Evolutionary conservation across 306 rosid species (phyloP).

Genomic region (Sicyos edulis): DNA sequence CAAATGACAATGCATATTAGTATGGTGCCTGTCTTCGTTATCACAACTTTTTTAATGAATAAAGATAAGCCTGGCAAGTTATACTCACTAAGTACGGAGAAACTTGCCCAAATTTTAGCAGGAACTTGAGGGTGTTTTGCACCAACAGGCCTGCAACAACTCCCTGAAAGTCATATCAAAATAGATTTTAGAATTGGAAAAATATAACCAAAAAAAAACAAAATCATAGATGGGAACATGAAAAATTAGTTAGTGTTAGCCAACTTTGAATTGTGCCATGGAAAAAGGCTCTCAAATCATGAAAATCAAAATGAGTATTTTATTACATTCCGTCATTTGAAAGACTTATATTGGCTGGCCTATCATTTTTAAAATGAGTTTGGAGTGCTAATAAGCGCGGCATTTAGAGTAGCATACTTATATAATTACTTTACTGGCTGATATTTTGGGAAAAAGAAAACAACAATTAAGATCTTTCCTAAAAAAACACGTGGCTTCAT

Average conservation of each 20-base stretch:
- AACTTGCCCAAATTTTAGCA: constrained; percentile 79
- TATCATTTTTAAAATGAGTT: no score
- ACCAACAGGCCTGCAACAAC: constrained; percentile 95
- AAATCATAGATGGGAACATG: constrained; percentile 2
- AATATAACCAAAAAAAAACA: not conserved
- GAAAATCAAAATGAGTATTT: not conserved
- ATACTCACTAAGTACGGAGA: constrained; percentile 76
- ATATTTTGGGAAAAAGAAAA: not conserved
- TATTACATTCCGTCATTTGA: not conserved
- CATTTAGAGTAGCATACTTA: not conserved
- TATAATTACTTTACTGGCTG: not conserved
- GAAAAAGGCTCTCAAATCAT: not conserved
- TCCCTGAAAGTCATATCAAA: constrained; percentile 48
- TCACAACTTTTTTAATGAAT: not conserved
- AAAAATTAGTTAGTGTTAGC: not conserved
- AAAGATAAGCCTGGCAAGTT: not conserved
- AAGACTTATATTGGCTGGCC: not conserved
- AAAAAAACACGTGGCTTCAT: not conserved
- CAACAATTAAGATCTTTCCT: not conserved
- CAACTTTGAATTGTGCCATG: not conserved
- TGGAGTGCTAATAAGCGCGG: not conserved
- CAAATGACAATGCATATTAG: not conserved
- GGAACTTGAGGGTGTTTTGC: constrained; percentile 82
- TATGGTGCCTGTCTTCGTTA: not conserved
- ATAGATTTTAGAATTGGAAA: not conserved